Conservation (phyloP, 495 filamentous ascomycete species). For the Penicillium parvum region DNA sequence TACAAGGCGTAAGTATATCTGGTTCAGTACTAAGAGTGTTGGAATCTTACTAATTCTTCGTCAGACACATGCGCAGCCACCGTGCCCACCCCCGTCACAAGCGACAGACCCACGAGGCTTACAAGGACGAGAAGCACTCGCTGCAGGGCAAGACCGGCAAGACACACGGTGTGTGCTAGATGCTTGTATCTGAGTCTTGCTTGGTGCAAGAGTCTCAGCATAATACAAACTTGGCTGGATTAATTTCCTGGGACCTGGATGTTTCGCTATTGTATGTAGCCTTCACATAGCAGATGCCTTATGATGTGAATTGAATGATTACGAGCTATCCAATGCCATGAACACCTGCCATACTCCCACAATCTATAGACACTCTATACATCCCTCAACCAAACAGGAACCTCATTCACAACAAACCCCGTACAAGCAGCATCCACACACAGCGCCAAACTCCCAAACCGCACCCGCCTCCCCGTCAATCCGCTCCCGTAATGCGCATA, state of each 20-base stretch:
- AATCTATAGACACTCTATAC: background rate
- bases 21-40: background rate
- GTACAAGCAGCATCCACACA: conserved; percentile 20
- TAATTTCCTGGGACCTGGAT: background rate
- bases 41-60: conserved; percentile 4
- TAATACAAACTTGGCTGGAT: background rate
- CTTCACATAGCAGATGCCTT: conserved; percentile 8
- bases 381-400: background rate
- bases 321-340: too few relatives aligned
- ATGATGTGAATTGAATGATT: background rate
- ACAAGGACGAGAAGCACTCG: conserved; percentile 72
- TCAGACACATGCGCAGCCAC: conserved; percentile 53
- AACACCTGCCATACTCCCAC: background rate
- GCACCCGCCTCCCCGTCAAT: conserved; percentile 11
- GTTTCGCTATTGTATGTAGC: conserved; percentile 6
- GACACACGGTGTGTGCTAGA: conserved; percentile 77
- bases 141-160: conserved; percentile 86
- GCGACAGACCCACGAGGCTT: conserved; percentile 60
- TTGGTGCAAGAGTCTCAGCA: background rate
- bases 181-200: background rate
- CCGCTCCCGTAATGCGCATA: conserved; percentile 27
- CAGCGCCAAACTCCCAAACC: conserved; percentile 18
- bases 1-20: conserved; percentile 53
- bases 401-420: background rate
- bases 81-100: conserved; percentile 50